A percentile compares a stretch with the other conserved stretches of the same genome.
These are phyloP conservation scores for Quercus engelmannii DNA, from an alignment of 306 rosid species.

Conservation along the genomic window DNA sequence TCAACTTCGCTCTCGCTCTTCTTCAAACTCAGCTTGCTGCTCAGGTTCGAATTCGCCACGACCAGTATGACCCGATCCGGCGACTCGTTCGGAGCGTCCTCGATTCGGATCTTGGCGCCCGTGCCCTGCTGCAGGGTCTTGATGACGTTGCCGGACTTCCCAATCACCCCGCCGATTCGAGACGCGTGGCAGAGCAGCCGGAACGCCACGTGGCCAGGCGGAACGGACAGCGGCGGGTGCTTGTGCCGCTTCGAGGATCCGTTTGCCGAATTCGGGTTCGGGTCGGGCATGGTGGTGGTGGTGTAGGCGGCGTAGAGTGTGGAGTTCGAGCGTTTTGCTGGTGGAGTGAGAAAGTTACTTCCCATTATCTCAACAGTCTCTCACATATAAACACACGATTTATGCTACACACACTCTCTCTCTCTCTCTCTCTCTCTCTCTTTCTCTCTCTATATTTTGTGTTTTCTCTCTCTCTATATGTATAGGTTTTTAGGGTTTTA, in stretches of 20 bases:
- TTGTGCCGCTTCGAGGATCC: conserved; percentile 63
- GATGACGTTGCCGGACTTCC: conserved; percentile 75
- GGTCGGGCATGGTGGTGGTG: conserved; percentile 31
- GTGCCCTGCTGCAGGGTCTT: conserved; percentile 74
- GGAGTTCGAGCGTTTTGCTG: conserved; percentile 56
- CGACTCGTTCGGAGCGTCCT: conserved; percentile 58
- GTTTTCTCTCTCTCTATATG: background rate
- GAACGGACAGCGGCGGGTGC: conserved; percentile 42
- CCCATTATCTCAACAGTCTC: conserved; percentile 46
- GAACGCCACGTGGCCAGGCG: conserved; percentile 71
- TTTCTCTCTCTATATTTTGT: background rate
- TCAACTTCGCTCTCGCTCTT: background rate
- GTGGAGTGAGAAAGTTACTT: conserved; percentile 58
- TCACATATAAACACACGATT: background rate
- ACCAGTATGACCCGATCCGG: conserved; percentile 72
- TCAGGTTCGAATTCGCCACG: conserved; percentile 35
- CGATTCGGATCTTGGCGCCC: conserved; percentile 86
- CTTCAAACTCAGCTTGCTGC: conserved; percentile 24
- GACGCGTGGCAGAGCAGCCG: conserved; percentile 88
- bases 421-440: background rate
- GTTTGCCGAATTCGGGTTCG: conserved; percentile 26
- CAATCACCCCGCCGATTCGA: conserved; percentile 90
- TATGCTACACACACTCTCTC: background rate
- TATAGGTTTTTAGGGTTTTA: background rate
- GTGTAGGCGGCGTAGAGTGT: conserved; percentile 5